Conservation (phyloP, 176 grass and related monocot species). For the Hordeum vulgare region DNA sequence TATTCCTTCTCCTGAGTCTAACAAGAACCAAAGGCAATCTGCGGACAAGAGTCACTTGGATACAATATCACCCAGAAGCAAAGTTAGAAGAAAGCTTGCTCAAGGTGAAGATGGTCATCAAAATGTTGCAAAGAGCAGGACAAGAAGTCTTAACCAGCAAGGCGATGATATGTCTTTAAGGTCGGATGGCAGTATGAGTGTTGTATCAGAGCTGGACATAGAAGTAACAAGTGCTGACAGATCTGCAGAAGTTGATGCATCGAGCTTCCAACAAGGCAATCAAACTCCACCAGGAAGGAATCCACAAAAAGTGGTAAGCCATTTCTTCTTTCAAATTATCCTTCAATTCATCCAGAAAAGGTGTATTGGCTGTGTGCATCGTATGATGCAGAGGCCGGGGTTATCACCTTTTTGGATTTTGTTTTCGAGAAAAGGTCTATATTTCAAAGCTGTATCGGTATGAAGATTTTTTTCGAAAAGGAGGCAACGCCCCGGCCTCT, state of each 20-base stretch:
- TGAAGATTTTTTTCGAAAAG: too few species aligned
- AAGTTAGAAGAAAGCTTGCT: slow-evolving; percentile 53
- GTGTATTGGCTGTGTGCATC: neutral
- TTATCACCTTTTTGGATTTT: too few species aligned
- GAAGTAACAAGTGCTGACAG: slow-evolving; percentile 59
- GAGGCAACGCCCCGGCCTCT: too few species aligned
- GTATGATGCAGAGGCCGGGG: too few species aligned
- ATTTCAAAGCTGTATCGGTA: slow-evolving; percentile 8
- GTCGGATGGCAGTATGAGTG: slow-evolving; percentile 54
- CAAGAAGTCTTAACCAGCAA: slow-evolving; percentile 46
- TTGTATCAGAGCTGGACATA: slow-evolving; percentile 43
- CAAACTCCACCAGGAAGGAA: slow-evolving; percentile 46
- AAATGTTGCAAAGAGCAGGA: slow-evolving; percentile 40
- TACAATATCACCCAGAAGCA: slow-evolving; percentile 66
- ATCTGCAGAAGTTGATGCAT: slow-evolving; percentile 38
- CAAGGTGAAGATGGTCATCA: slow-evolving; percentile 51
- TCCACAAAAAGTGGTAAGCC: slow-evolving; percentile 50
- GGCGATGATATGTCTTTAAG: slow-evolving; percentile 51
- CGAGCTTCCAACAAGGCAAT: slow-evolving; percentile 36
- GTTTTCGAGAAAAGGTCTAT: neutral
- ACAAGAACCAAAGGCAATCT: slow-evolving; percentile 46
- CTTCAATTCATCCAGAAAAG: neutral
- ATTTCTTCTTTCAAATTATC: slow-evolving; percentile 12
- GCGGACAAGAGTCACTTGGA: slow-evolving; percentile 49
- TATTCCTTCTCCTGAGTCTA: slow-evolving; percentile 43